These are phyloP conservation scores for Rutstroemia sydowiana DNA, from an alignment of 2,329 filamentous ascomycete genomes.

Conservation along the genomic window DNA sequence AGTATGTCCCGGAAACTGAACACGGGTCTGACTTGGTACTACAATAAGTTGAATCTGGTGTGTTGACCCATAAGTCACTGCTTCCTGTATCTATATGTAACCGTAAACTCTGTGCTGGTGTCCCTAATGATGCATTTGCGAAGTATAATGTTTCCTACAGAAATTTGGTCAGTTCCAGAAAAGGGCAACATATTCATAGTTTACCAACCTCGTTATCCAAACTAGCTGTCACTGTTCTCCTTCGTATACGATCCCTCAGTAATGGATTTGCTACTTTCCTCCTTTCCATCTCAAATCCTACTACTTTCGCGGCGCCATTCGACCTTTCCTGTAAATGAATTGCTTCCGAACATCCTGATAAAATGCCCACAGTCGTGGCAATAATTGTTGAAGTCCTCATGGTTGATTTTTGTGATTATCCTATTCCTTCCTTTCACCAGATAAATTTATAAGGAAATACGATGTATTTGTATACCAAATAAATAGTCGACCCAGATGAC, in stretches of 20 bases:
- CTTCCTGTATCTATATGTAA: constrained; percentile 62
- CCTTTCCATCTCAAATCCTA: constrained; percentile 27
- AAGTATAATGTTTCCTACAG: constrained; percentile 56
- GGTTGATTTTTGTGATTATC: neutral
- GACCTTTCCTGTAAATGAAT: constrained; percentile 24
- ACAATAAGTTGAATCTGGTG: constrained; percentile 54
- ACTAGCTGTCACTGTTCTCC: constrained; percentile 38
- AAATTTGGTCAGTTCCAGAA: constrained; percentile 19
- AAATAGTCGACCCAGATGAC: constrained; percentile 12
- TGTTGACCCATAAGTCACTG: constrained; percentile 67
- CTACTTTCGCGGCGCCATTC: constrained; percentile 25
- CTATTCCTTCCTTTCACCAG: constrained; percentile 1
- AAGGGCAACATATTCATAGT: neutral
- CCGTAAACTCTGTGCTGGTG: constrained; percentile 48
- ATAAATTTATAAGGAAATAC: neutral
- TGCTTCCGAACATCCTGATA: constrained; percentile 24
- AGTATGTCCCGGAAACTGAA: constrained; percentile 56
- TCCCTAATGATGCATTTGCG: constrained; percentile 55
- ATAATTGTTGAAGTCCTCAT: constrained; percentile 26
- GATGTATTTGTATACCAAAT: constrained; percentile 2
- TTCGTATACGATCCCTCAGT: constrained; percentile 32
- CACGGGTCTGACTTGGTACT: constrained; percentile 43
- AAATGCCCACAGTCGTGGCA: constrained; percentile 21
- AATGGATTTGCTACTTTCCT: constrained; percentile 23
- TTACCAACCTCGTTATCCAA: constrained; percentile 49